Evolutionary conservation across 2,329 filamentous ascomycete species (phyloP).

Genomic region (Dactylellina drechsleri): DNA sequence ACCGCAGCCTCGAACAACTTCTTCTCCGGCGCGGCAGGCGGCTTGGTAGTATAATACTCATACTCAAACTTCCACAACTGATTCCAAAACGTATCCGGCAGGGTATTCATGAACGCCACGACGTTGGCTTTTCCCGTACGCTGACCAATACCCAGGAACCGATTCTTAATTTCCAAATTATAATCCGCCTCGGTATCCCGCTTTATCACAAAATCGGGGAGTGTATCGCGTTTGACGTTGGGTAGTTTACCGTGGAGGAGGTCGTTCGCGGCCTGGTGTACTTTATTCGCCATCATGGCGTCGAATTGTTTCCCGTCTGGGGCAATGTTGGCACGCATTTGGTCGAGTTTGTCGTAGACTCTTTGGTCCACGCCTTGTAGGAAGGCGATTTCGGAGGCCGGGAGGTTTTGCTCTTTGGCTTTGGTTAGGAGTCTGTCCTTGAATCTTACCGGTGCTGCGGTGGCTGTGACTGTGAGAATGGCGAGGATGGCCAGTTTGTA

Average conservation of each 20-base stretch:
- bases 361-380: neutral
- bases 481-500: conserved; percentile 1
- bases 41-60: conserved; percentile 14
- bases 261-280: neutral
- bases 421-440: conserved; percentile 2
- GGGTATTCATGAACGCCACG: neutral
- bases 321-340: conserved; percentile 4
- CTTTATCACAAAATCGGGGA: neutral
- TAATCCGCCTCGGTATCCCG: conserved; percentile 9
- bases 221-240: neutral
- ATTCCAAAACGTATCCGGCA: conserved; percentile 15
- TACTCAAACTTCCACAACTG: conserved; percentile 18
- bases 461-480: neutral
- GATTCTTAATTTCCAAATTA: conserved; percentile 11
- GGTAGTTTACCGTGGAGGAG: conserved; percentile 9
- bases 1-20: neutral
- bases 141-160: neutral
- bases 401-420: conserved; percentile 3
- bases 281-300: neutral
- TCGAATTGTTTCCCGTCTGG: conserved; percentile 5
- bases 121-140: conserved; percentile 3
- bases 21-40: conserved; percentile 11
- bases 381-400: conserved; percentile 9
- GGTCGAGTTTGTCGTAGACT: conserved; percentile 5
- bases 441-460: conserved; percentile 7